Conservation (phyloP, 352 stramenopile species). For the Phytophthora citricola region DNA sequence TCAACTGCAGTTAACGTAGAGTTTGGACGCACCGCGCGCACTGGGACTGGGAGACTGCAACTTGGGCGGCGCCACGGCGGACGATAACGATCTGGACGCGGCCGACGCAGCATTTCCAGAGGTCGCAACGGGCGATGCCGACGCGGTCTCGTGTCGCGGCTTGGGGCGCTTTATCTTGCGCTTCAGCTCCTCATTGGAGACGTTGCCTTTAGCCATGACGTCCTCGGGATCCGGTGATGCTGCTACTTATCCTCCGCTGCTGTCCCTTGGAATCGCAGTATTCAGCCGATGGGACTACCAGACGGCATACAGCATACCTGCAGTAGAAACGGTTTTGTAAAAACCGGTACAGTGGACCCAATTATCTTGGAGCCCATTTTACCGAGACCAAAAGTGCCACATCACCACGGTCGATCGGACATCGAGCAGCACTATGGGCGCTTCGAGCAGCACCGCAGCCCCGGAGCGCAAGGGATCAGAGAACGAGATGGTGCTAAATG, state of each 20-base stretch:
- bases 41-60: conserved; percentile 63
- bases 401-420: conserved; percentile 25
- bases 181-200: conserved; percentile 70
- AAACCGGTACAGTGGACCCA: neutral
- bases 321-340: too few relatives aligned
- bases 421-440: conserved; percentile 43
- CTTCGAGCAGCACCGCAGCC: conserved; percentile 44
- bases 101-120: conserved; percentile 17
- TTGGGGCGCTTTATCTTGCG: conserved; percentile 74
- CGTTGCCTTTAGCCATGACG: conserved; percentile 67
- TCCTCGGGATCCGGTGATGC: conserved; percentile 16
- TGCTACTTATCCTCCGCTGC: conserved; percentile 19
- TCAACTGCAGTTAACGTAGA: neutral
- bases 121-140: conserved; percentile 19
- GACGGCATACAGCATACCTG: conserved; percentile 21
- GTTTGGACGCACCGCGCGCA: conserved; percentile 36
- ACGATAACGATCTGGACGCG: conserved; percentile 25
- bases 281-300: conserved; percentile 17
- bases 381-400: conserved; percentile 26
- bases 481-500: conserved; percentile 72
- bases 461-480: conserved; percentile 61
- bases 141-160: conserved; percentile 40
- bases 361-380: neutral
- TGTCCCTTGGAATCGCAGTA: conserved; percentile 36
- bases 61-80: conserved; percentile 32